Evolutionary conservation across 768 basidiomycete species (phyloP).

Genomic region (Hypsizygus marmoreus): DNA sequence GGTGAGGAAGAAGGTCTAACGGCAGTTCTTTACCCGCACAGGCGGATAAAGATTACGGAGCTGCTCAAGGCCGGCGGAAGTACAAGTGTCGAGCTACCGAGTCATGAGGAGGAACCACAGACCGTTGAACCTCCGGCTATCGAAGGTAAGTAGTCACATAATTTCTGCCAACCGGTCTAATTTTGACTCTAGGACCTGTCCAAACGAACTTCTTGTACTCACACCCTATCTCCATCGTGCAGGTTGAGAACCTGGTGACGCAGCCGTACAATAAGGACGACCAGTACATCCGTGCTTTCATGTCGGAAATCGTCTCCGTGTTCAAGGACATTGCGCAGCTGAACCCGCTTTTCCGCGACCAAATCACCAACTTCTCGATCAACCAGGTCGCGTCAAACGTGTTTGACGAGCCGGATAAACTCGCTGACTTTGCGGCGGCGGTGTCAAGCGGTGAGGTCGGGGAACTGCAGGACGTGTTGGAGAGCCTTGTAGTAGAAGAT

Average conservation of each 20-base stretch:
- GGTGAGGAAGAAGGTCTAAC: conserved; percentile 88
- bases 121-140: conserved; percentile 45
- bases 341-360: conserved; percentile 97
- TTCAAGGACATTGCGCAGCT: conserved; percentile 99
- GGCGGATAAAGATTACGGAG: conserved; percentile 86
- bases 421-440: conserved; percentile 96
- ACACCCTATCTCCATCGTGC: conserved; percentile 84
- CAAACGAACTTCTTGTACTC: conserved; percentile 86
- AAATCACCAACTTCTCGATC: conserved; percentile 95
- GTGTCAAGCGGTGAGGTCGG: conserved; percentile 91
- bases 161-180: not conserved
- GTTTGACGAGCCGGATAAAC: conserved; percentile 96
- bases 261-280: conserved; percentile 89
- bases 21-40: conserved; percentile 91
- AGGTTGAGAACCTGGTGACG: conserved; percentile 80
- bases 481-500: conserved; percentile 83
- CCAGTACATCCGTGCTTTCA: conserved; percentile 94
- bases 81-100: conserved; percentile 34
- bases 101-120: too few relatives aligned
- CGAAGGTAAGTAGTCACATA: conserved; percentile 15
- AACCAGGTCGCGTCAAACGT: conserved; percentile 91
- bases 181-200: conserved; percentile 47
- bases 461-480: conserved; percentile 93
- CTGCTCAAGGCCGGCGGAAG: conserved; percentile 68
- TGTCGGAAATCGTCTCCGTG: conserved; percentile 93